Percentiles rank a stretch among this genome's conserved stretches.
These are phyloP conservation scores for Pyrrhoderma lamaoense DNA, from an alignment of 1,284 basidiomycete species.

Conservation along the genomic window DNA sequence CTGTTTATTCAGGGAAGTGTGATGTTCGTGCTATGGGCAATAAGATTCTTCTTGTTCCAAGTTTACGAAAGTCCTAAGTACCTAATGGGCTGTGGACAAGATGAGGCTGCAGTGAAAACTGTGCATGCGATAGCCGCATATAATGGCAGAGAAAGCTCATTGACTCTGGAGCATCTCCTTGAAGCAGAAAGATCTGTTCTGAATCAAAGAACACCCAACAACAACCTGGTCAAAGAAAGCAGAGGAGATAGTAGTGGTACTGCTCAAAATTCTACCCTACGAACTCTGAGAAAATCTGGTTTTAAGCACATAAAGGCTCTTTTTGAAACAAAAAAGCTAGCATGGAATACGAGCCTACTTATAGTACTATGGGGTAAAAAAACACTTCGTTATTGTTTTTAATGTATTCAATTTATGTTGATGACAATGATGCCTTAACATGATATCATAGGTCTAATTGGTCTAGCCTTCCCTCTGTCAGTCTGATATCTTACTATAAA, in stretches of 20 bases:
- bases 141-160: constrained; percentile 39
- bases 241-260: no score
- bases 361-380: constrained; percentile 45
- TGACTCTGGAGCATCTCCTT: constrained; percentile 38
- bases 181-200: constrained; percentile 24
- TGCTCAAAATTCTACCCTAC: constrained; percentile 27
- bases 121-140: constrained; percentile 52
- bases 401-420: no score
- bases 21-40: constrained; percentile 45
- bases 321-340: constrained; percentile 49
- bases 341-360: constrained; percentile 48
- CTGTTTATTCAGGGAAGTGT: constrained; percentile 37
- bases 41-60: constrained; percentile 54
- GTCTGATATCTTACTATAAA: no score
- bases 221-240: no score
- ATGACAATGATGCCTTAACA: no score
- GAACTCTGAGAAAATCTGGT: constrained; percentile 30
- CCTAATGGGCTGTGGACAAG: constrained; percentile 53
- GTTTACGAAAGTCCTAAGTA: constrained; percentile 58
- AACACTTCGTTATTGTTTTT: no score
- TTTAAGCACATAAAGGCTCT: constrained; percentile 42
- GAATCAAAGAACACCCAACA: no score
- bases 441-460: constrained; percentile 40
- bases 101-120: constrained; percentile 55
- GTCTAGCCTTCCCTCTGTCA: constrained; percentile 50